Base-by-base conservation (phyloP, 2,329 filamentous ascomycete species). In the Mariannaea elegans region DNA sequence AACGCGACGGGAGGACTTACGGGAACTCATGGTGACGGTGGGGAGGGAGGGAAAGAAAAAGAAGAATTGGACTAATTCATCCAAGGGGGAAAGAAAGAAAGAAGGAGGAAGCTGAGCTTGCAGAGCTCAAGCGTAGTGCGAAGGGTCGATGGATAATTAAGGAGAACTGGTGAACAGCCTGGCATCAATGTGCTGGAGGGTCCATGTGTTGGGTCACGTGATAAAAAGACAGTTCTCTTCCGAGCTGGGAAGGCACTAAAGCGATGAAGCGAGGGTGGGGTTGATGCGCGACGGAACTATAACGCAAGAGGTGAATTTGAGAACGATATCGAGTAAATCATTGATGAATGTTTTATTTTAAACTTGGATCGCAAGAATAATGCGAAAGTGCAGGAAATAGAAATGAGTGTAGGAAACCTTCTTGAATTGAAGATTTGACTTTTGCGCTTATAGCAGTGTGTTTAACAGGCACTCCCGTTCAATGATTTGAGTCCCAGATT, bases 1-100 rank as follows among this genome's bases (percentile, higher is more conserved):
- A 41, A 50, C 45, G 34, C 47, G 64, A 54, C 46, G 48, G 42
- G 51, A 38, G 39, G 51, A 83, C 82, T 84, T 79, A 84, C 82
- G 77, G 73, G 81, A 83, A 81, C 81, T 84, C 82, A 84, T 84
- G 75, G 70, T 82, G 81, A 76, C 76, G 74, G 67, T 69, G 62
- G 74, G 70, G 59, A 71, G 59, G 24, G 44, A 36, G 59, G 65
- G 66, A 64, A 66, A 71, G 74, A 70, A 71, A 72, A 71, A 72
- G 73, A 73, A 72, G 71, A 73, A 71, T 71, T 75, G 74, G 74
- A 75, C 69, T 73, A 75, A 71, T 72, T 77, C 77, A 78, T 76
- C 74, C 77, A 77, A 73, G 64, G 63, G 65, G 60, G 66, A 70
- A 70, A 72, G 71, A 66, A 71, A 72, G 70, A 71, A 72, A 71